Evolutionary conservation across 1,284 basidiomycete species (phyloP).

Genomic region (Moesziomyces globuligerus): DNA sequence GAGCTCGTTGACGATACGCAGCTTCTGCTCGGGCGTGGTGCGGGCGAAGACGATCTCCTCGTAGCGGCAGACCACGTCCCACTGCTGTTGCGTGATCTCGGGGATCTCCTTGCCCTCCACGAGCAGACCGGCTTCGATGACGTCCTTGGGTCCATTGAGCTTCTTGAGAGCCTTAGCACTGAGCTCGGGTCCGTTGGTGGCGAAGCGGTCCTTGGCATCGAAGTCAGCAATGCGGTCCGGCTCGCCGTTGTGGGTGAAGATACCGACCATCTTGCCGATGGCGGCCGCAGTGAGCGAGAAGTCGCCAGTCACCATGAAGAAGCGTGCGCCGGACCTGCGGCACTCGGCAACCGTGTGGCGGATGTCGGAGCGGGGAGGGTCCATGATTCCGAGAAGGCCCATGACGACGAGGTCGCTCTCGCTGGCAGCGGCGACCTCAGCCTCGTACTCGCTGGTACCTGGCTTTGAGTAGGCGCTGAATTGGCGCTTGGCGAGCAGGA

Average conservation of each 20-base stretch:
- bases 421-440: slow-evolving; percentile 56
- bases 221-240: slow-evolving; percentile 69
- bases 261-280: slow-evolving; percentile 75
- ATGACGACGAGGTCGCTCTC: slow-evolving; percentile 72
- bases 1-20: slow-evolving; percentile 76
- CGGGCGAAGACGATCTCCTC: slow-evolving; percentile 79
- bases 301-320: slow-evolving; percentile 78
- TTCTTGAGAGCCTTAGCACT: slow-evolving; percentile 40
- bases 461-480: slow-evolving; percentile 46
- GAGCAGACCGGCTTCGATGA: slow-evolving; percentile 38
- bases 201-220: slow-evolving; percentile 27
- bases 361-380: slow-evolving; percentile 75
- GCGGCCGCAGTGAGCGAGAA: slow-evolving; percentile 72
- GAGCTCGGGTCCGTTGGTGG: slow-evolving; percentile 32
- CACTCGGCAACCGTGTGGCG: slow-evolving; percentile 71
- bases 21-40: slow-evolving; percentile 77
- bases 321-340: slow-evolving; percentile 74
- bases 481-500: slow-evolving; percentile 70
- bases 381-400: slow-evolving; percentile 75
- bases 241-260: slow-evolving; percentile 70
- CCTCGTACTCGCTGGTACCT: slow-evolving; percentile 30
- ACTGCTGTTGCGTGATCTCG: slow-evolving; percentile 57
- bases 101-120: slow-evolving; percentile 42
- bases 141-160: slow-evolving; percentile 29
- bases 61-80: slow-evolving; percentile 73